A percentile compares a stretch with the other conserved stretches of the same genome.
Evolutionary conservation across 192 early-diverging fungal species (phyloP).

Genomic region (Gonapodya prolifera): DNA sequence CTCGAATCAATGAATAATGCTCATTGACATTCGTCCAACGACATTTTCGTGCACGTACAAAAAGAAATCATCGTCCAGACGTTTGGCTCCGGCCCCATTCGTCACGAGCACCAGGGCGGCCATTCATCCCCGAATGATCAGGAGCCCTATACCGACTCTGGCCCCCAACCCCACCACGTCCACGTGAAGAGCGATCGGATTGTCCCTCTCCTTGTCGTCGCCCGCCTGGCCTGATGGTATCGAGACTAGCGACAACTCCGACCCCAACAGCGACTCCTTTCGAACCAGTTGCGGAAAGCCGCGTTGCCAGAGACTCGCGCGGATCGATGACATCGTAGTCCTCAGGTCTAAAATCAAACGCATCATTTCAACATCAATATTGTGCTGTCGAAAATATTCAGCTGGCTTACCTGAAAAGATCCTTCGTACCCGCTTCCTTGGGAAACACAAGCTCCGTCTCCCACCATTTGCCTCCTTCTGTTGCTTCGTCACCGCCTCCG

Average conservation of each 20-base stretch:
- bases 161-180: no score
- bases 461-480: neutral
- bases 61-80: no score
- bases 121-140: no score
- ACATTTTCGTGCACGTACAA: no score
- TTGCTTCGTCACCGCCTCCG: neutral
- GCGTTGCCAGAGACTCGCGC: neutral
- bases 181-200: no score
- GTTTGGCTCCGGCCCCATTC: no score
- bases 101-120: no score
- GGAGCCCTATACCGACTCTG: no score
- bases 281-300: neutral
- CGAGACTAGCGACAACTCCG: neutral
- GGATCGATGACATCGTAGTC: slow-evolving; percentile 3
- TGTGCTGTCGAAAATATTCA: neutral
- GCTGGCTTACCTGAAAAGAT: neutral
- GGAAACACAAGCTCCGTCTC: neutral
- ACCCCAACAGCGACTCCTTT: neutral
- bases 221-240: no score
- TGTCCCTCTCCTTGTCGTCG: no score
- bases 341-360: neutral
- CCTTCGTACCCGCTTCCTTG: neutral
- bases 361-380: neutral
- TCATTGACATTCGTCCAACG: no score
- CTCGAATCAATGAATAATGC: no score